phyloP scores from a whole-genome alignment of 495 filamentous ascomycete genomes.

The Corynascus novoguineensis region DNA sequence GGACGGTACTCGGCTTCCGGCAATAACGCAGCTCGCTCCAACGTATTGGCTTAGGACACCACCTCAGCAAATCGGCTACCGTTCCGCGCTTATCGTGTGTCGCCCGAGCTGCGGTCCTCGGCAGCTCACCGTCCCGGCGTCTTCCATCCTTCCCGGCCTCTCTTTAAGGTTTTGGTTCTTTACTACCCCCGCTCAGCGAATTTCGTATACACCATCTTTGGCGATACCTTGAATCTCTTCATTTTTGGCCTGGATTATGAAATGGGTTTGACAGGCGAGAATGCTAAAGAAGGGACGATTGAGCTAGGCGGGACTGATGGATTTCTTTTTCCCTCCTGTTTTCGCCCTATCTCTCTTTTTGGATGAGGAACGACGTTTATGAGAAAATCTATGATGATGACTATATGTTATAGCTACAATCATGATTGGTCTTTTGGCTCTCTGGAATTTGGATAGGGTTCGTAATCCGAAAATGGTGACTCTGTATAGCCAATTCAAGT shows the following conservation, averaged over 20 bases:
- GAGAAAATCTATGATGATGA: constrained; percentile 1
- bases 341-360: background rate
- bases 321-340: constrained; percentile 2
- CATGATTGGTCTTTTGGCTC: background rate
- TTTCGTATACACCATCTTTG: background rate
- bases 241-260: background rate
- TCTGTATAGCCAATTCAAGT: background rate
- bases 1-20: background rate
- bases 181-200: background rate
- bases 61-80: background rate
- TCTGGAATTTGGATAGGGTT: background rate
- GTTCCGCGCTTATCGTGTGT: background rate
- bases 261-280: background rate
- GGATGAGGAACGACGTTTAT: constrained; percentile 10
- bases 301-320: background rate
- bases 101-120: background rate
- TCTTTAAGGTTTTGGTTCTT: background rate
- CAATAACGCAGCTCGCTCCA: background rate
- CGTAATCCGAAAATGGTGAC: background rate
- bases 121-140: background rate
- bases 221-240: background rate
- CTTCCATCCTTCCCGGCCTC: background rate
- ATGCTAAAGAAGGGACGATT: background rate
- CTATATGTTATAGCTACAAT: constrained; percentile 1
- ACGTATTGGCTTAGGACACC: background rate